Evolutionary conservation across 2,329 filamentous ascomycete genomes (phyloP), one percentile per base, ranked within the genome.

Genomic region (Beauveria australis): DNA sequence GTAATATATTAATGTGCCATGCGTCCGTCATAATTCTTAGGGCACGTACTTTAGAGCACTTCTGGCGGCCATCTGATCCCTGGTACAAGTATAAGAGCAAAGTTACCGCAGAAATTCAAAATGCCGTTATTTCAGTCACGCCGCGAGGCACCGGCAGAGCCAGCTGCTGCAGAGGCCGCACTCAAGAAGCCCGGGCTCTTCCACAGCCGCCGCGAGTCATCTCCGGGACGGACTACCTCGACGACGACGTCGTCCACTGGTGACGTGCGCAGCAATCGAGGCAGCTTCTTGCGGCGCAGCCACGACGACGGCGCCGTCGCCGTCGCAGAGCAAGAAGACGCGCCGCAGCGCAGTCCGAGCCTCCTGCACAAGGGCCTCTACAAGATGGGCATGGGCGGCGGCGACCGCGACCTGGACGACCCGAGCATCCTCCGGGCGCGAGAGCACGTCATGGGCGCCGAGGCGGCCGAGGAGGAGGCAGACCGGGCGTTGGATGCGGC

Each of bases 401-500:
- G 73, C 53, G 75, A 40, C 12, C 78, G 30, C 19, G 54, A 28
- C 46, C 78, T 86, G 64, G 87, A 89, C 71, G 87, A 89, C 71
- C 83, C 85, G 0, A 81, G 77, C 64, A 88, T 89, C 67, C 67
- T 80, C 1, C 76, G 80, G 24, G 87, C 87, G 0, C 77, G 82
- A 4, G 82, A 89, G 72, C 80, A 82, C 40, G 81, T 89, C 22
- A 75, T 84, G 65, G 73, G 74, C 51, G 87, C 87, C 30, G 87
- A 89, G 73, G 69, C 74, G 0, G 84, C 86, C 0, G 87, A 89
- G 73, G 73, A 76, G 7, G 84, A 89, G 19, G 87, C 87, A 0
- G 87, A 89, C 66, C 77, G 81, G 2, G 87, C 86, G 0, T 72
- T 89, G 16, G 76, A 80, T 10, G 78, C 81, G 9, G 85, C 86